Percentiles rank a stretch among this genome's conserved stretches.
These are phyloP conservation scores for Torulaspora pretoriensis DNA, from an alignment of 1,139 yeast genomes.

Conservation along the genomic window DNA sequence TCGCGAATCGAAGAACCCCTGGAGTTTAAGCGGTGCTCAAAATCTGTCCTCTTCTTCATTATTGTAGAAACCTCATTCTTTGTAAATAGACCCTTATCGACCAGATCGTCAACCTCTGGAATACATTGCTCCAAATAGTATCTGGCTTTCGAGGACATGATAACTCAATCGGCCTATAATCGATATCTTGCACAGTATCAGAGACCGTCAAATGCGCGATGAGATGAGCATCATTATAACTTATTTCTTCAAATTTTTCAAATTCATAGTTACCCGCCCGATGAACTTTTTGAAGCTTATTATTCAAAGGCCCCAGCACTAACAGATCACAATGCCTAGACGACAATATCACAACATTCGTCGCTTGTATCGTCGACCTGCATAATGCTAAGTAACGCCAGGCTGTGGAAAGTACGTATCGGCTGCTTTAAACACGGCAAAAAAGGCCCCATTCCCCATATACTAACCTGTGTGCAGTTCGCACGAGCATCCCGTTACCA, in stretches of 20 bases:
- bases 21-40: conserved; percentile 84
- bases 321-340: too few relatives aligned
- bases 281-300: background rate
- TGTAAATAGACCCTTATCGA: conserved; percentile 73
- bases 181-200: background rate
- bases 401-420: conserved; percentile 14
- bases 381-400: conserved; percentile 9
- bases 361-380: background rate
- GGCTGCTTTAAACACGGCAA: too few relatives aligned
- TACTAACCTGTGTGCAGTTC: conserved; percentile 6
- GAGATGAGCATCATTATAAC: conserved; percentile 17
- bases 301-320: background rate
- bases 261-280: conserved; percentile 7
- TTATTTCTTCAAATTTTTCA: conserved; percentile 14
- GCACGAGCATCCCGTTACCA: conserved; percentile 13
- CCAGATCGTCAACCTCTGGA: conserved; percentile 88
- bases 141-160: conserved; percentile 72
- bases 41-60: conserved; percentile 91
- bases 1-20: conserved; percentile 79
- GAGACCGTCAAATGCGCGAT: conserved; percentile 7
- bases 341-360: too few relatives aligned
- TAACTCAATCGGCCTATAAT: background rate
- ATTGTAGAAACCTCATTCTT: conserved; percentile 77
- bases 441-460: background rate
- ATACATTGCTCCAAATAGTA: conserved; percentile 78